phyloP scores from a whole-genome alignment of 2,329 filamentous ascomycete genomes.

The Teratosphaeria pseudoeucalypti region DNA sequence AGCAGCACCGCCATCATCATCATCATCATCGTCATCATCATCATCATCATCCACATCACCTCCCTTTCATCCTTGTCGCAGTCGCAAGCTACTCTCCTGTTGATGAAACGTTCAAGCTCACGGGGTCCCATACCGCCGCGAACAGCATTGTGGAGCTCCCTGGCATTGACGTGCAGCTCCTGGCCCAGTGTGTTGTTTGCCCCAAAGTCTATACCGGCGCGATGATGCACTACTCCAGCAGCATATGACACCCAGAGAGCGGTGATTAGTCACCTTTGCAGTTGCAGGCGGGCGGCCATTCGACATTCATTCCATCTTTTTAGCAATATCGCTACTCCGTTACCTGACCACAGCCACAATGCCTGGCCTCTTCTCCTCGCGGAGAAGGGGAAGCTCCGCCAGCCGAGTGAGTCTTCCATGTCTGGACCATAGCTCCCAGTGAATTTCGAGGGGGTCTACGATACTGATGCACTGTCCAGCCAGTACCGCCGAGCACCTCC shows the following conservation, averaged over 20 bases:
- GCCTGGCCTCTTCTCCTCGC: constrained; percentile 17
- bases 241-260: not conserved
- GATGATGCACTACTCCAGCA: not conserved
- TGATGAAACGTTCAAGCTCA: not conserved
- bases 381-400: constrained; percentile 16
- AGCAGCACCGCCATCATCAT: not conserved
- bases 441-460: not conserved
- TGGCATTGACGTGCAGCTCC: not conserved
- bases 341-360: constrained; percentile 3
- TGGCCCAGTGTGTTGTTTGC: not conserved
- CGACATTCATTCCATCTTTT: not conserved
- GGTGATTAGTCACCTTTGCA: not conserved
- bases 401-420: constrained; percentile 22
- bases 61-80: not conserved
- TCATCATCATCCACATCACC: not conserved
- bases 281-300: not conserved
- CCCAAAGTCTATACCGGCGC: not conserved
- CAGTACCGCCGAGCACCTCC: constrained; percentile 52
- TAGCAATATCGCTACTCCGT: not conserved
- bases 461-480: constrained; percentile 6
- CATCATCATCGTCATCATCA: not conserved
- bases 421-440: not conserved
- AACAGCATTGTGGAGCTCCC: not conserved
- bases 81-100: not conserved
- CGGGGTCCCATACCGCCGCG: not conserved